These are phyloP conservation scores for Ensete ventricosum DNA, from an alignment of 176 grass and related monocot species.

Conservation along the genomic window DNA sequence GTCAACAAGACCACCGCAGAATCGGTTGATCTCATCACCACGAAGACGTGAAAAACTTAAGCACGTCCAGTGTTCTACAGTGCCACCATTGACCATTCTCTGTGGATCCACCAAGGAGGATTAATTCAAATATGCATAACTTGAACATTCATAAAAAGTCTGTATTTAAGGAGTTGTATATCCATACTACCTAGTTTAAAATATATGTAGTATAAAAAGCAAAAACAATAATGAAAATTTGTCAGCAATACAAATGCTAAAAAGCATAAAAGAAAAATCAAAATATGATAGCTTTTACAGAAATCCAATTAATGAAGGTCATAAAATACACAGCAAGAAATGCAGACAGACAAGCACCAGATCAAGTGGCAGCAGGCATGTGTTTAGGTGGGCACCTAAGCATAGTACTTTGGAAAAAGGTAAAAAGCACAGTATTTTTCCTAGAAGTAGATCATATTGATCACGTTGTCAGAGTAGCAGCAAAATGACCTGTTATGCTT, in stretches of 20 bases:
- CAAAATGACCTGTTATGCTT: neutral
- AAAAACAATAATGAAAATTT: neutral
- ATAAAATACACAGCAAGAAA: neutral
- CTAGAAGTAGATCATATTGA: slow-evolving; percentile 34
- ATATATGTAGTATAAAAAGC: neutral
- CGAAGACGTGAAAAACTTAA: slow-evolving; percentile 36
- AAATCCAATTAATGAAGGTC: neutral
- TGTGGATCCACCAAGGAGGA: neutral
- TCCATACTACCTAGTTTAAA: neutral
- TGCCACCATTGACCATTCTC: slow-evolving; percentile 44
- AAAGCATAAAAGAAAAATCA: no score
- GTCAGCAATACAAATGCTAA: no score
- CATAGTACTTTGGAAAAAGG: no score
- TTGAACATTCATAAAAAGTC: neutral
- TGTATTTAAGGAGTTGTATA: neutral
- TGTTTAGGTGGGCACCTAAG: no score
- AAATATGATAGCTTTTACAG: no score
- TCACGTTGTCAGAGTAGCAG: slow-evolving; percentile 36
- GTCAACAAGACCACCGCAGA: slow-evolving; percentile 24
- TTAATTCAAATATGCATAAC: neutral
- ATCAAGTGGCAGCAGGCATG: no score
- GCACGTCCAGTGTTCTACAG: slow-evolving; percentile 39
- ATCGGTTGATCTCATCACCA: slow-evolving; percentile 20
- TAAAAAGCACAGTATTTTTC: neutral
- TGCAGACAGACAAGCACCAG: neutral